Conservation (phyloP, 768 basidiomycete species). For the Termitomyces sp. region DNA sequence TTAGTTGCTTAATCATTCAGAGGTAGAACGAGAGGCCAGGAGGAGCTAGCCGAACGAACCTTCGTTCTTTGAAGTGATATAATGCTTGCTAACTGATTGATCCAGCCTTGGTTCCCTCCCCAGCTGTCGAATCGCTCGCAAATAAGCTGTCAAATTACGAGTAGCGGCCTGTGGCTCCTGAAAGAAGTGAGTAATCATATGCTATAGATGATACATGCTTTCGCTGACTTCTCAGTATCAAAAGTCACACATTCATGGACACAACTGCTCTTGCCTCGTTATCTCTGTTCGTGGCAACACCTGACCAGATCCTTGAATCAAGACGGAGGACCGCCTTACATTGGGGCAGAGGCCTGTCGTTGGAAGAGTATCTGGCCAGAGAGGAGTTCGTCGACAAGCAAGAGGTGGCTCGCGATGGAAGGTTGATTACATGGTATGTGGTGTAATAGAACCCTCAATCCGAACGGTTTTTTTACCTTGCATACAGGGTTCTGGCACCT, state of each 20-base stretch:
- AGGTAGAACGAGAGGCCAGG: too few species aligned
- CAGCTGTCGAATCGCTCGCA: too few species aligned
- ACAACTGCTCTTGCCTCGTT: conserved; percentile 17
- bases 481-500: conserved; percentile 52
- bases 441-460: not conserved
- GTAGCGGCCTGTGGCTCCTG: too few species aligned
- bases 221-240: too few species aligned
- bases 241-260: not conserved
- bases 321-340: conserved; percentile 32
- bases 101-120: too few species aligned
- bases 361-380: conserved; percentile 44
- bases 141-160: too few species aligned
- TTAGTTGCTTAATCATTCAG: too few species aligned
- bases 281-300: conserved; percentile 45
- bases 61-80: too few species aligned
- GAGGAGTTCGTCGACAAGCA: conserved; percentile 33
- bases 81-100: too few species aligned
- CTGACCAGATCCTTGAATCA: conserved; percentile 37
- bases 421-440: conserved; percentile 22
- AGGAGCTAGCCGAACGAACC: too few species aligned
- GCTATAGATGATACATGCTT: too few species aligned
- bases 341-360: conserved; percentile 40
- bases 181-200: too few species aligned
- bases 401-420: conserved; percentile 44
- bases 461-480: not conserved